A percentile compares a stretch with the other conserved stretches of the same genome.
These are phyloP conservation scores for Deakozyma indianensis DNA, from an alignment of 805 yeast genomes.

Conservation along the genomic window DNA sequence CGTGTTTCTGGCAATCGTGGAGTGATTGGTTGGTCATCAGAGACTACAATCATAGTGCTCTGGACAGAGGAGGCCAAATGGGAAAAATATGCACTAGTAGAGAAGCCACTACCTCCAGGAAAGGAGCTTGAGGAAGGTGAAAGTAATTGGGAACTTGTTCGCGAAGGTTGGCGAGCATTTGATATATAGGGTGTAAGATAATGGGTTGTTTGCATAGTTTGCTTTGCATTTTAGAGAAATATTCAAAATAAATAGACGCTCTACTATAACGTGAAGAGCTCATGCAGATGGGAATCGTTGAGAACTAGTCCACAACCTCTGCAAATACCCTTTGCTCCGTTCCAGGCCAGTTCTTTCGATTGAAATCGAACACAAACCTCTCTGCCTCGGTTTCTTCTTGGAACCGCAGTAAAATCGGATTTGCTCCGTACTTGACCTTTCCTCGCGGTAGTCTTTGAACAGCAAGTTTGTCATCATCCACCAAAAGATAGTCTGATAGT, in stretches of 20 bases:
- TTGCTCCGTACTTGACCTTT: constrained; percentile 18
- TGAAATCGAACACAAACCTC: constrained; percentile 17
- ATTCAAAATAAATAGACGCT: neutral
- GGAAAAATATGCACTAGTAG: constrained; percentile 73
- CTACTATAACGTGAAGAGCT: neutral
- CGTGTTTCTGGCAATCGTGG: constrained; percentile 36
- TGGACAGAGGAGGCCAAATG: constrained; percentile 66
- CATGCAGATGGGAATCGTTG: neutral
- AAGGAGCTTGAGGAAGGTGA: constrained; percentile 7
- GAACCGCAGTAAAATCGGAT: constrained; percentile 19
- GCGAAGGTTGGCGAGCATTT: constrained; percentile 60
- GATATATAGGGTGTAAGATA: constrained; percentile 12
- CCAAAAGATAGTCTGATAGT: constrained; percentile 20
- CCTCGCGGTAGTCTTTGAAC: constrained; percentile 19
- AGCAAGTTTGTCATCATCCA: constrained; percentile 18
- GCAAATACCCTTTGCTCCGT: constrained; percentile 15
- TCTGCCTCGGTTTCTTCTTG: constrained; percentile 17
- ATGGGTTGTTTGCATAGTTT: neutral
- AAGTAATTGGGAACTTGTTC: constrained; percentile 39
- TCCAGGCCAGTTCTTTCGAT: constrained; percentile 16
- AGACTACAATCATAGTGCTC: constrained; percentile 54
- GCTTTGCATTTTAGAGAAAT: neutral
- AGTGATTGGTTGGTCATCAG: constrained; percentile 61
- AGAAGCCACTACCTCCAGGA: constrained; percentile 21
- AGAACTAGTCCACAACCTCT: constrained; percentile 18